Base-by-base conservation (phyloP, 805 yeast genomes). In the Cyberlindnera saturnus region DNA sequence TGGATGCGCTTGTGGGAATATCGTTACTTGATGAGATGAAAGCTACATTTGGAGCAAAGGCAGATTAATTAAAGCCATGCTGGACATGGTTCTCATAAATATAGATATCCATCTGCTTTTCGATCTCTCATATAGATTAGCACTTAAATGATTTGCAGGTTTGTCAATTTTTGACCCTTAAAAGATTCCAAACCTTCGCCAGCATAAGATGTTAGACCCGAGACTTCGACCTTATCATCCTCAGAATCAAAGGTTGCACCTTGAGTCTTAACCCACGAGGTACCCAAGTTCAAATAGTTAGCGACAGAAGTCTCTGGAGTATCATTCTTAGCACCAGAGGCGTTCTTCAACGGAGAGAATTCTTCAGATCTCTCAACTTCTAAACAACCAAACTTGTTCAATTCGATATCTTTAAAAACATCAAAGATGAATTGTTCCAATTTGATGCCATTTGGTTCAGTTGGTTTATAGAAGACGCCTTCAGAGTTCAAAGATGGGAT, bases 371-470 rank as follows among this genome's bases (percentile, higher is more conserved):
- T 79, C 32, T 77, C 84, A 18, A 93, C 99, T 67, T 93, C 99
- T 45, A 93, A 72, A 60, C 95, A 86, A 1, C 96, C 99, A 62
- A 93, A 93, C 56, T 77, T 77, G 14, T 62, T 60, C 48, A 90
- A 60, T 11, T 77, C 74, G 31, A 93, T 82, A 28, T 81, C 75
- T 39, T 90, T 90, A 66, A 93, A 93, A 19, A 93, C 95, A 60
- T 93, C 99, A 67, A 93, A 93, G 44, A 93, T 95, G 57, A 93
- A 93, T 63, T 91, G 98, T 64, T 93, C 99, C 59, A 93, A 73
- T 63, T 93, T 93, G 59, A 91, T 81, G 35, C 98, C 99, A 62
- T 93, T 93, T 38, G 91, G 86, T 44, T 70, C 75, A 1, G 70
- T 53, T n/a, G 98, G 96, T 53, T 75, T 78, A 26, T 69, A 56